These are phyloP conservation scores for Xylariaceae sp. DNA, from an alignment of 2,329 filamentous ascomycete species.

Conservation along the genomic window DNA sequence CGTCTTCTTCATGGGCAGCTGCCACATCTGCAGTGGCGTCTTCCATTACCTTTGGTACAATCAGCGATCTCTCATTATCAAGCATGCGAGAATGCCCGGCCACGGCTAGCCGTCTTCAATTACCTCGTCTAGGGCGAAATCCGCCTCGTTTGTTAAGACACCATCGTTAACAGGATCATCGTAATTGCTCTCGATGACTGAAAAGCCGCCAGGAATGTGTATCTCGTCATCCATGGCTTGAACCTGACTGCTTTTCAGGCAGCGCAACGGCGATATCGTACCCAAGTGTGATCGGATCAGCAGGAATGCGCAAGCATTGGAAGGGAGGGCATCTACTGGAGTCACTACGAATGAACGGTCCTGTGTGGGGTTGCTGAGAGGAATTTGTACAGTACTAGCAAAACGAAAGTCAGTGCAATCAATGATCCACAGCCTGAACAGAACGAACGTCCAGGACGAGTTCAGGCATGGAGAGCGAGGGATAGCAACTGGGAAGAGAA, in stretches of 20 bases:
- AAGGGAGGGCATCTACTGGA: conserved; percentile 5
- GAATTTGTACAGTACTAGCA: neutral
- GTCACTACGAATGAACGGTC: conserved; percentile 1
- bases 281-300: neutral
- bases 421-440: neutral
- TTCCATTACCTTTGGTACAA: neutral
- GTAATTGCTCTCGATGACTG: neutral
- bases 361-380: neutral
- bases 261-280: neutral
- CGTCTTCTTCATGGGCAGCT: neutral
- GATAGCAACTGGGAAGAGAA: neutral
- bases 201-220: neutral
- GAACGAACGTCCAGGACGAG: neutral
- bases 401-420: neutral
- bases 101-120: neutral
- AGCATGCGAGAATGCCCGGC: neutral
- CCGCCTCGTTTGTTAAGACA: neutral
- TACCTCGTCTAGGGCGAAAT: conserved; percentile 4
- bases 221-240: conserved; percentile 4
- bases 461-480: neutral
- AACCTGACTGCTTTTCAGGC: neutral
- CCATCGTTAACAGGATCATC: neutral
- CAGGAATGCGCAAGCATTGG: neutral
- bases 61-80: neutral
- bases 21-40: neutral